phyloP scores from a whole-genome alignment of 2,329 filamentous ascomycete species.

The Celoporthe dispersa region DNA sequence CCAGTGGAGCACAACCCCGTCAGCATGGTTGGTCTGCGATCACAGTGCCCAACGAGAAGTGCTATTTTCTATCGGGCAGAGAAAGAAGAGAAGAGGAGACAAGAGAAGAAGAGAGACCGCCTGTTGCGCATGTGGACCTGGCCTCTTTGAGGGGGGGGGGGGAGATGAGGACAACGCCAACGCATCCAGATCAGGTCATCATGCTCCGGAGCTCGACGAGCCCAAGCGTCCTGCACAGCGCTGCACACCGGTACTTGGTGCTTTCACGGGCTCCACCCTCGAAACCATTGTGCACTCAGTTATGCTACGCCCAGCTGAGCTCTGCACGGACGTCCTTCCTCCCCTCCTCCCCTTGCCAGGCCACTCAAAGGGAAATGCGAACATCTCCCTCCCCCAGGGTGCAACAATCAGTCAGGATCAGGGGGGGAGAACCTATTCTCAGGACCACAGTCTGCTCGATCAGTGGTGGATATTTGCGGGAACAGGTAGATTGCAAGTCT shows the following conservation, averaged over 20 bases:
- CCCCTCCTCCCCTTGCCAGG: not conserved
- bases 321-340: not conserved
- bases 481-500: constrained; percentile 4
- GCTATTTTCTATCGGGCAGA: not conserved
- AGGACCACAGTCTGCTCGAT: not conserved
- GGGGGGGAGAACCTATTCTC: constrained; percentile 7
- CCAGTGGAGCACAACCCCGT: not conserved
- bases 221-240: constrained; percentile 3
- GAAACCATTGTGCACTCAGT: not conserved
- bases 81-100: not conserved
- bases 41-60: not conserved
- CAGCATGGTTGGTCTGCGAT: not conserved
- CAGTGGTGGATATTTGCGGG: constrained; percentile 6
- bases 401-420: not conserved
- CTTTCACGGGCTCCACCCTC: constrained; percentile 10
- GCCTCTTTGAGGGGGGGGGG: not conserved
- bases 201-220: constrained; percentile 14
- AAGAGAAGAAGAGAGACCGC: not conserved
- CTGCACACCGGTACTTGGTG: constrained; percentile 15
- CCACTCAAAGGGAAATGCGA: not conserved
- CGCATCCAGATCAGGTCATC: constrained; percentile 16
- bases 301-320: not conserved
- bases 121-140: not conserved
- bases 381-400: not conserved
- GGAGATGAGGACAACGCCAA: constrained; percentile 4